phyloP scores from a whole-genome alignment of 768 basidiomycete species.

The Rhizopogon rudus region DNA sequence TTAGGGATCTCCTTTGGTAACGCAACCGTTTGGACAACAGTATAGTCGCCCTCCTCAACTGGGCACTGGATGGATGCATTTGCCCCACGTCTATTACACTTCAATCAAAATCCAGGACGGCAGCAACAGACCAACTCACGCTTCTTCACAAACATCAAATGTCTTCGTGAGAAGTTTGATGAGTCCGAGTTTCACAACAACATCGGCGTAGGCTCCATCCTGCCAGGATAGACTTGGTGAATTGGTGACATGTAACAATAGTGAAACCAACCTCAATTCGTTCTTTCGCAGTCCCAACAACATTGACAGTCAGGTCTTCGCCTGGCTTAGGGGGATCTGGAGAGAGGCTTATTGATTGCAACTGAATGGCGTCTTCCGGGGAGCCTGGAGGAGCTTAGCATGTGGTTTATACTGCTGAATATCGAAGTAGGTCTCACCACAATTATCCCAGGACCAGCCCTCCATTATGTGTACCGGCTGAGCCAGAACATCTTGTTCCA shows the following conservation, averaged over 20 bases:
- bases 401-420: not conserved
- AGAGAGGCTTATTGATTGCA: conserved; percentile 65
- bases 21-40: conserved; percentile 75
- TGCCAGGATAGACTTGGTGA: conserved; percentile 26
- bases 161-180: conserved; percentile 80
- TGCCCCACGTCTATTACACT: conserved; percentile 53
- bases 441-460: conserved; percentile 65
- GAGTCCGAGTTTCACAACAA: conserved; percentile 88
- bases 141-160: conserved; percentile 92
- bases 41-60: conserved; percentile 63
- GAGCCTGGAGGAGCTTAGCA: conserved; percentile 34
- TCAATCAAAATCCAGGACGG: not conserved
- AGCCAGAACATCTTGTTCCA: conserved; percentile 27
- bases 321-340: conserved; percentile 93
- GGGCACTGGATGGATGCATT: conserved; percentile 83
- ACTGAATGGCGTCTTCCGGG: conserved; percentile 43
- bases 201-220: conserved; percentile 91
- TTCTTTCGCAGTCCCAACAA: conserved; percentile 52
- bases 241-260: not conserved
- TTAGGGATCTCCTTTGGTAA: conserved; percentile 90
- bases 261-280: conserved; percentile 54
- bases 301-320: conserved; percentile 80
- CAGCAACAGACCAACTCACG: conserved; percentile 50
- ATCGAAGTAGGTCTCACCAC: conserved; percentile 51
- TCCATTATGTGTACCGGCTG: conserved; percentile 30